Base-by-base conservation (phyloP, 768 basidiomycete species). In the Suillus subaureus region DNA sequence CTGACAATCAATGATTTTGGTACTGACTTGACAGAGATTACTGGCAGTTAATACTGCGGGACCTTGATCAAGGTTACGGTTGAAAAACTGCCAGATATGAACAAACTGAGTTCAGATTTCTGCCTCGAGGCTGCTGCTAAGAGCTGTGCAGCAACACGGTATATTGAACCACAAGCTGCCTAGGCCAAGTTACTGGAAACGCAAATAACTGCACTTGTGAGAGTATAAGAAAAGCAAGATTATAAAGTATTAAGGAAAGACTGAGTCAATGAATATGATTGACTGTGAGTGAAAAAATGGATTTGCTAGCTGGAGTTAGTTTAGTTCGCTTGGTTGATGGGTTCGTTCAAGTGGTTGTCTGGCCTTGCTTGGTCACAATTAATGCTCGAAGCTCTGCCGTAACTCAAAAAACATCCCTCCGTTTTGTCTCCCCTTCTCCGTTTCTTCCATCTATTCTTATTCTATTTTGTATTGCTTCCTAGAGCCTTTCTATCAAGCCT, bases 41-140 rank as follows among this genome's bases (percentile, higher is more conserved):
- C 35, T 57, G 13, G 21, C 33, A 58, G 31, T 26, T 40, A 58
- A 33, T 39, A 37, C 35, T 51, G 16, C 13, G 8, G 18, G 31
- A 21, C 54, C 21, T 18, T 33, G 54, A 55, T 55, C 54, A 55
- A 55, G 31, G 31, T 33, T 12, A 55, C 21, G 31, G 54, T 33
- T 54, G 52, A 33, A 55, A 52, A 52, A 16, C 54, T 55, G 21
- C 33, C 54, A 55, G 54, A 55, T 55, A 28, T 52, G 54, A 55
- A 21, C 54, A 55, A 55, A 55, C 54, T 55, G 54, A 55, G 54
- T 55, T 55, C 54, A 35, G 54, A 55, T 55, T 55, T 55, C 66
- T 69, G 75, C 75, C 74, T 75, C 75, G 75, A 77, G 75, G 74
- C 75, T 66, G 23, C 31, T 49, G 13, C n/a, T 47, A n/a, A 47